Conservation (phyloP, 805 yeast genomes). For the Myxozyma neotropica region DNA sequence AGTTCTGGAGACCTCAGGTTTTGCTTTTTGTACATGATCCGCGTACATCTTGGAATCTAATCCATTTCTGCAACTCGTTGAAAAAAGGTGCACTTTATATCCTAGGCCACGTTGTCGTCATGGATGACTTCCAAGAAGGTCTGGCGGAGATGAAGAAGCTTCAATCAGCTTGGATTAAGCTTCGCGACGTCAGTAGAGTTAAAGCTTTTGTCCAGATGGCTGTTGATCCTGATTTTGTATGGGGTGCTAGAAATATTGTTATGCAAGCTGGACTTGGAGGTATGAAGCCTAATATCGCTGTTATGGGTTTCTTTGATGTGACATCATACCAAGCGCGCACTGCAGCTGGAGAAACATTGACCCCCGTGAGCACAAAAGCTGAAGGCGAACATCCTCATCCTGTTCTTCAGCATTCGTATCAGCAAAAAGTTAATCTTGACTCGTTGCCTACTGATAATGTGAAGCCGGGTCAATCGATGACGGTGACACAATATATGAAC, state of each 20-base stretch:
- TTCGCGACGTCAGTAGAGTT: slow-evolving; percentile 73
- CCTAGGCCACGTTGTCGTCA: slow-evolving; percentile 85
- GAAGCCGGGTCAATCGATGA: slow-evolving; percentile 67
- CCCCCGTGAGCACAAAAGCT: slow-evolving; percentile 19
- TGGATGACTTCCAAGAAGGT: slow-evolving; percentile 62
- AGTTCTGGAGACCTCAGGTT: slow-evolving; percentile 98
- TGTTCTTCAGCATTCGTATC: slow-evolving; percentile 25
- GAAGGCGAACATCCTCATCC: slow-evolving; percentile 8
- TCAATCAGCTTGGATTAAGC: slow-evolving; percentile 77
- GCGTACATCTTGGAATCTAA: slow-evolving; percentile 85
- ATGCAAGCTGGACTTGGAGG: slow-evolving; percentile 97
- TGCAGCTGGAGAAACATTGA: slow-evolving; percentile 6
- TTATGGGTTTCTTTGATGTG: slow-evolving; percentile 79
- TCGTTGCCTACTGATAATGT: slow-evolving; percentile 77
- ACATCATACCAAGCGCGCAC: slow-evolving; percentile 10
- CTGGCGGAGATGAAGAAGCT: slow-evolving; percentile 72
- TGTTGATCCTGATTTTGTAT: slow-evolving; percentile 79
- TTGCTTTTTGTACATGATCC: slow-evolving; percentile 88
- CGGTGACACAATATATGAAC: slow-evolving; percentile 85
- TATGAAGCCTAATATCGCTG: slow-evolving; percentile 95
- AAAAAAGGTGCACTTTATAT: slow-evolving; percentile 95
- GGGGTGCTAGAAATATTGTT: slow-evolving; percentile 94
- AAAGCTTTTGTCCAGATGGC: slow-evolving; percentile 95
- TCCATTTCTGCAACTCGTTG: slow-evolving; percentile 88
- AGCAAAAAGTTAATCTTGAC: slow-evolving; percentile 42